Base-by-base conservation (phyloP, 768 basidiomycete genomes). In the Dictyophora rubrovolvata region DNA sequence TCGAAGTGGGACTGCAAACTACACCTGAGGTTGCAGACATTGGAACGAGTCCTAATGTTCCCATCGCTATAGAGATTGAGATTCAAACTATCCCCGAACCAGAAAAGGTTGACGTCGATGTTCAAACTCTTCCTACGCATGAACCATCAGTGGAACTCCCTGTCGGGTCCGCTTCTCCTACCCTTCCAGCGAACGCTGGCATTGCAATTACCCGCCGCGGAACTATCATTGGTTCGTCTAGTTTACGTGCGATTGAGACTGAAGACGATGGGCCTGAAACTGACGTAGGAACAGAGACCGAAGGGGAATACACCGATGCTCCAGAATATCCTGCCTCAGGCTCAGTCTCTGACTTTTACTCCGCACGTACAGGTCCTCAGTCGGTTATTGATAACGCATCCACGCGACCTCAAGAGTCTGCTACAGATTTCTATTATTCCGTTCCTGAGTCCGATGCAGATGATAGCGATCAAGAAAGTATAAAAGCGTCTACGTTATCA, bases 261-360 rank as follows among this genome's bases (percentile, higher is more conserved):
- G 55, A 60, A 20, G 37, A 50, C 20, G 55, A 61, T 21, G 52
- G 36, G 21, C 33, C 17, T n/a, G 84, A 85, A 71, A 85, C 84
- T 0, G 87, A 84, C 48, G 77, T 78, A 1, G 86, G 83, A 53
- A 80, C 81, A 0, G 86, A 86, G 60, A 83, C 83, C 0, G 87
- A 88, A 35, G 87, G 84, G 17, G 83, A 90, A 60, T 92, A 88
- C 65, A 76, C 85, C 1, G 92, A 94, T 61, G 83, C 92, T 1
- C 74, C 84, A 49, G 83, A 85, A 67, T 90, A 78, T 42, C 87
- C 89, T 3, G 83, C 81, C 3, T 79, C 79, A 60, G 86, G 86
- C 4, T 60, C 62, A 53, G 73, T 72, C 33, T 83, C 87, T 36
- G 86, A 88, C 64, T 89, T 89, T 79, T 83, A 90, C 67, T 89